These are phyloP conservation scores for Mikania micrantha DNA, from an alignment of 129 eudicot species.

Conservation along the genomic window DNA sequence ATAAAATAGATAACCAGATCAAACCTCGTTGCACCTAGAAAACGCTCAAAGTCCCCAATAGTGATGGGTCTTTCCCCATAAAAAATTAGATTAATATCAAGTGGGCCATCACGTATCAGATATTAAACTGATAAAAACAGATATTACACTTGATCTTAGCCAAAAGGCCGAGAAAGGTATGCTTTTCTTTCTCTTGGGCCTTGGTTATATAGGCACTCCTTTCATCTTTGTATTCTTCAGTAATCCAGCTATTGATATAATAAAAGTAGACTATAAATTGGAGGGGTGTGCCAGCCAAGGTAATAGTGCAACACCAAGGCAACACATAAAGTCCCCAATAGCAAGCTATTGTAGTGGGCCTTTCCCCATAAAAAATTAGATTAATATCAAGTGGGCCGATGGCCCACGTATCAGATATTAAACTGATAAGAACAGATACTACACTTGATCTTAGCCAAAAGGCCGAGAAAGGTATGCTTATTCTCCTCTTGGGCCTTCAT, in stretches of 20 bases:
- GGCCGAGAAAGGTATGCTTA: constrained; percentile 78
- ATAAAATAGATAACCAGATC: too few relatives aligned
- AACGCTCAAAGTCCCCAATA: too few relatives aligned
- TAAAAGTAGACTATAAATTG: too few relatives aligned
- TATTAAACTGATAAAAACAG: constrained; percentile 68
- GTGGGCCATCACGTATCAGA: constrained; percentile 28
- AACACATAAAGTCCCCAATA: background rate
- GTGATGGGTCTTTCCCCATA: too few relatives aligned
- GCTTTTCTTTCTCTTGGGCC: too few relatives aligned
- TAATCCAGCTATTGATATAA: too few relatives aligned
- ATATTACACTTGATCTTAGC: constrained; percentile 81
- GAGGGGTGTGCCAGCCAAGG: too few relatives aligned
- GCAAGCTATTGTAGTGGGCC: background rate
- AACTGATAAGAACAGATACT: constrained; percentile 40
- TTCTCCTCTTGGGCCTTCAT: too few relatives aligned
- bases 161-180: constrained; percentile 91
- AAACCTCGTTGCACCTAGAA: too few relatives aligned
- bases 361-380: background rate
- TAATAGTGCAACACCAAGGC: constrained; percentile 1
- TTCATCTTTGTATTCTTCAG: too few relatives aligned
- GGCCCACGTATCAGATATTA: background rate
- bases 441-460: constrained; percentile 90
- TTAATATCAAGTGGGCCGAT: background rate
- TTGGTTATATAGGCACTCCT: too few relatives aligned
- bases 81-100: too few relatives aligned